Evolutionary conservation across 2,329 filamentous ascomycete genomes (phyloP).

Genomic region (Exophiala lecanii-corni): DNA sequence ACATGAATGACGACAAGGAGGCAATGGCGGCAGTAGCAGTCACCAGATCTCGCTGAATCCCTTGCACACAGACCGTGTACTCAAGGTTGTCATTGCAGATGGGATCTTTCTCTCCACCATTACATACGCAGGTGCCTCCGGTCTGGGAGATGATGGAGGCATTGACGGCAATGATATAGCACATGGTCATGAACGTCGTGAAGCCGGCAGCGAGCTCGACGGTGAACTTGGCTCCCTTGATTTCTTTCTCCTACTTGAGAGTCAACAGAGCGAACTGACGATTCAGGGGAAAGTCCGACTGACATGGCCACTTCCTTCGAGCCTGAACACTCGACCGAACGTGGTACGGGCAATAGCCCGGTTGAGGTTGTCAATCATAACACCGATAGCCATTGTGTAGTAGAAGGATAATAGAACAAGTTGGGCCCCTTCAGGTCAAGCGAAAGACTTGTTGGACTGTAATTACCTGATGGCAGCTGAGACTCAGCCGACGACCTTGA

Average conservation of each 20-base stretch:
- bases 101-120: conserved; percentile 35
- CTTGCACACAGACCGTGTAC: conserved; percentile 42
- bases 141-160: conserved; percentile 64
- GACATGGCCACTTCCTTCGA: conserved; percentile 1
- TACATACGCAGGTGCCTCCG: conserved; percentile 70
- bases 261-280: background rate
- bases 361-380: conserved; percentile 1
- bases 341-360: conserved; percentile 1
- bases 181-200: conserved; percentile 74
- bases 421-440: no score
- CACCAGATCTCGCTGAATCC: conserved; percentile 59
- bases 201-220: conserved; percentile 78
- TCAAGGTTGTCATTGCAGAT: conserved; percentile 46
- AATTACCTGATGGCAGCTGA: no score
- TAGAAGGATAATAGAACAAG: no score
- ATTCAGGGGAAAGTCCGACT: background rate
- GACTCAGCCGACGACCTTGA: no score
- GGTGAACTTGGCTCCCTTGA: conserved; percentile 70
- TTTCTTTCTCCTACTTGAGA: conserved; percentile 45
- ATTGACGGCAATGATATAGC: conserved; percentile 70
- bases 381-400: background rate
- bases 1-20: conserved; percentile 68
- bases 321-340: background rate
- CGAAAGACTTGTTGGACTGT: no score
- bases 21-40: conserved; percentile 67